Evolutionary conservation across 2,329 filamentous ascomycete species (phyloP), one percentile per base, ranked within the genome.

Genomic region (Pseudogymnoascus pannorum): DNA sequence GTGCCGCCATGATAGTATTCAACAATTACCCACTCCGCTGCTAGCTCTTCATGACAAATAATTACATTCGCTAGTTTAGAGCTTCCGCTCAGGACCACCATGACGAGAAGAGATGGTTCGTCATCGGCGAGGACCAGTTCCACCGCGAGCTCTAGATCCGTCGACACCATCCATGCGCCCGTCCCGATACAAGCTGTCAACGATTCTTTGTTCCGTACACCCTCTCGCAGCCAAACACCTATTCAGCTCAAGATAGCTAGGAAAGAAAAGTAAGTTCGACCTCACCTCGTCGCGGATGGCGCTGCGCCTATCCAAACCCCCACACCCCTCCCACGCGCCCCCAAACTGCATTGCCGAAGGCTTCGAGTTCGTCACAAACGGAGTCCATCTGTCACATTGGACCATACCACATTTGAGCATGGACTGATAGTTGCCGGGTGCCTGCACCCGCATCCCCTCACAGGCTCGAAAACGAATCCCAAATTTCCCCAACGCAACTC

Each of bases 121-220:
- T 57, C 51, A 57, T 57, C 51, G 51, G 51, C 26, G 26, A 57
- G 51, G 51, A 33, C 51, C 80, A 86, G 81, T 77, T 86, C 85
- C 66, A 77, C 81, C 66, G 84, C 84, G 76, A 86, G 83, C 79
- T 82, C 82, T 66, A 84, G 82, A 68, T 89, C 87, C 64, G 81
- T 80, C 70, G 81, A 84, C 70, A 91, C 88, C 38, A 76, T 86
- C 74, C 79, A 79, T 61, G 74, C 75, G 63, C 75, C 74, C 66
- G 75, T 57, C 26, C 51, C 51, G 26, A 36, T 20, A 36, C 26
- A 36, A 57, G 6, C 26, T 36, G 26, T n/a, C 51, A 57, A 16
- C 24, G 26, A 57, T 58, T 68, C 70, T 29, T 62, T 69, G 35
- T 71, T 72, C 58, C 68, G 68, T 18, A 65, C 64, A 36, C 60